Conservation (phyloP, 2,329 filamentous ascomycete genomes). For the Trichophyton equinum region DNA sequence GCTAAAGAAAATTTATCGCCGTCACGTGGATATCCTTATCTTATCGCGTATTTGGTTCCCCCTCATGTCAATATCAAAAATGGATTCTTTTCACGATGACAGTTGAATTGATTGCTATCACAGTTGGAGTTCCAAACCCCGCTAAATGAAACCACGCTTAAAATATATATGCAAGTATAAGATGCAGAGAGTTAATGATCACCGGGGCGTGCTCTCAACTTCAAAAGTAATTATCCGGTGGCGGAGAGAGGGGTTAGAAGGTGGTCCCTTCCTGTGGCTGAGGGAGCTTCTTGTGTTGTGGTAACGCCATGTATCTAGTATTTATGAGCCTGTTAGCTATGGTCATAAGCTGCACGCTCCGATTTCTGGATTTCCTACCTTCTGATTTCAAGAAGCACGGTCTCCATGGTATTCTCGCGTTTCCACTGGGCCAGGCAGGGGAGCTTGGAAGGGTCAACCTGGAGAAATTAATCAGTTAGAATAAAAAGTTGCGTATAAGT, state of each 20-base stretch:
- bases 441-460: slow-evolving; percentile 74
- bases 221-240: not conserved
- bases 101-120: not conserved
- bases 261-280: slow-evolving; percentile 68
- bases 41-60: not conserved
- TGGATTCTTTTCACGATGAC: not conserved
- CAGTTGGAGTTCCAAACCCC: not conserved
- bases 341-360: too few species aligned
- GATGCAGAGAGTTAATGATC: not conserved
- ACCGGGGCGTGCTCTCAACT: not conserved
- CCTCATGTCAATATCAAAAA: not conserved
- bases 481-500: not conserved
- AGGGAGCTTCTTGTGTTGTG: slow-evolving; percentile 84
- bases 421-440: slow-evolving; percentile 84
- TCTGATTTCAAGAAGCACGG: slow-evolving; percentile 72
- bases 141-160: not conserved
- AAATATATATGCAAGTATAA: slow-evolving; percentile 1
- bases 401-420: slow-evolving; percentile 90
- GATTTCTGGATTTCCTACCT: slow-evolving; percentile 40
- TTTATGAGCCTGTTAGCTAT: not conserved
- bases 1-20: not conserved
- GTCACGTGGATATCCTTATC: not conserved
- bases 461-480: slow-evolving; percentile 5
- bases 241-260: not conserved
- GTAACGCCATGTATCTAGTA: slow-evolving; percentile 81